These are phyloP conservation scores for Raphanus sativus DNA, from an alignment of 345 rosid species.

Conservation along the genomic window DNA sequence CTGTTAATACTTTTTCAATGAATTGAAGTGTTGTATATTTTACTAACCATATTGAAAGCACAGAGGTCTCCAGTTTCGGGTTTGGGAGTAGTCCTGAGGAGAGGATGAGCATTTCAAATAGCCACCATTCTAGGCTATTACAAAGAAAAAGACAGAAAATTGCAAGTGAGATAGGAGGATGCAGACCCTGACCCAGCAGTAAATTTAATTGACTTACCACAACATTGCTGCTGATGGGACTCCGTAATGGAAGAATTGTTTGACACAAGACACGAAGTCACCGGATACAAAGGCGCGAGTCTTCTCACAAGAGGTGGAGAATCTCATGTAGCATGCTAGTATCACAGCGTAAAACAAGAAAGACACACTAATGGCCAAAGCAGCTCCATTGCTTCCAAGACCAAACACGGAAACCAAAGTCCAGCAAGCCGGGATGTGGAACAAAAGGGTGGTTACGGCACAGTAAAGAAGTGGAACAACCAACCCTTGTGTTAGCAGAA, in stretches of 20 bases:
- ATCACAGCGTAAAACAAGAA: slow-evolving; percentile 47
- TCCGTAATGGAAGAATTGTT: slow-evolving; percentile 43
- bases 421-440: slow-evolving; percentile 26
- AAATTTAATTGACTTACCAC: slow-evolving; percentile 34
- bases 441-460: slow-evolving; percentile 22
- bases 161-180: neutral
- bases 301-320: slow-evolving; percentile 43
- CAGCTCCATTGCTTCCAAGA: slow-evolving; percentile 44
- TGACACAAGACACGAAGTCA: slow-evolving; percentile 24
- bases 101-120: slow-evolving; percentile 45
- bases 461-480: slow-evolving; percentile 23
- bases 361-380: slow-evolving; percentile 46
- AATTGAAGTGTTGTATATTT: neutral
- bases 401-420: slow-evolving; percentile 10
- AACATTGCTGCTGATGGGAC: slow-evolving; percentile 54
- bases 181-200: neutral
- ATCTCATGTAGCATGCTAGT: slow-evolving; percentile 42
- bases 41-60: slow-evolving; percentile 56
- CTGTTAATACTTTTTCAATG: no score
- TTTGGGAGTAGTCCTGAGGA: slow-evolving; percentile 53
- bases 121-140: neutral
- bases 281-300: slow-evolving; percentile 24
- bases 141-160: neutral
- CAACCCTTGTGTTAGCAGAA: slow-evolving; percentile 28
- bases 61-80: slow-evolving; percentile 60